A percentile compares a stretch with the other conserved stretches of the same genome.
phyloP scores from a whole-genome alignment of 345 rosid genomes.

The Syzygium aromaticum region DNA sequence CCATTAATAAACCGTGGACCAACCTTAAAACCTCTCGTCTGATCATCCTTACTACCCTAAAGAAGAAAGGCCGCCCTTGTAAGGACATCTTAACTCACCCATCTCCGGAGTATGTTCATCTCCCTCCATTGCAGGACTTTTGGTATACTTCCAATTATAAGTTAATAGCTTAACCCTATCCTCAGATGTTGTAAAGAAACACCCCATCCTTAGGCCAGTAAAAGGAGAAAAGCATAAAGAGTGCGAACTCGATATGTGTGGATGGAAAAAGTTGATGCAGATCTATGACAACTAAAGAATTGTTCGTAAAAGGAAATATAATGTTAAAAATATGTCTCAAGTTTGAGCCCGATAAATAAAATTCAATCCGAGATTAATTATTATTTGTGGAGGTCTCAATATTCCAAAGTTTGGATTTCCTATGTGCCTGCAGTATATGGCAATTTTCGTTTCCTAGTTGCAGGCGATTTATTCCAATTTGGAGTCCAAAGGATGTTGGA shows the following conservation, averaged over 20 bases:
- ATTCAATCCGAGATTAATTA: too few relatives aligned
- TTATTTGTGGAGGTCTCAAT: too few relatives aligned
- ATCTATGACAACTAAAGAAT: background rate
- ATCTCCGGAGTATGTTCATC: background rate
- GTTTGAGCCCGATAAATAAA: too few relatives aligned
- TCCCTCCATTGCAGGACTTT: background rate
- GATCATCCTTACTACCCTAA: fast-evolving
- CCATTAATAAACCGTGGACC: too few relatives aligned
- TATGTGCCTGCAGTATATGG: too few relatives aligned
- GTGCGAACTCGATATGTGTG: background rate
- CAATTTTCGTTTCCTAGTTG: too few relatives aligned
- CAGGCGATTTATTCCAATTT: too few relatives aligned
- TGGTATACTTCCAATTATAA: background rate
- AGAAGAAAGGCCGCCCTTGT: background rate
- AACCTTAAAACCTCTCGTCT: fast-evolving
- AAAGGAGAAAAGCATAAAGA: background rate
- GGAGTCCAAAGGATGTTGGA: too few relatives aligned
- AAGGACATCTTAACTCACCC: background rate
- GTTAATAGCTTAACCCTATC: background rate
- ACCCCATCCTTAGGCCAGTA: background rate
- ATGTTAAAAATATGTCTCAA: too few relatives aligned
- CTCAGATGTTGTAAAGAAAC: background rate
- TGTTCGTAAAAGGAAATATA: background rate
- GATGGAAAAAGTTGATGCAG: background rate
- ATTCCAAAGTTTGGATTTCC: too few relatives aligned